A percentile compares a stretch with the other conserved stretches of the same genome.
Evolutionary conservation across 140 eudicot genomes (phyloP).

Genomic region (Cichorium intybus): DNA sequence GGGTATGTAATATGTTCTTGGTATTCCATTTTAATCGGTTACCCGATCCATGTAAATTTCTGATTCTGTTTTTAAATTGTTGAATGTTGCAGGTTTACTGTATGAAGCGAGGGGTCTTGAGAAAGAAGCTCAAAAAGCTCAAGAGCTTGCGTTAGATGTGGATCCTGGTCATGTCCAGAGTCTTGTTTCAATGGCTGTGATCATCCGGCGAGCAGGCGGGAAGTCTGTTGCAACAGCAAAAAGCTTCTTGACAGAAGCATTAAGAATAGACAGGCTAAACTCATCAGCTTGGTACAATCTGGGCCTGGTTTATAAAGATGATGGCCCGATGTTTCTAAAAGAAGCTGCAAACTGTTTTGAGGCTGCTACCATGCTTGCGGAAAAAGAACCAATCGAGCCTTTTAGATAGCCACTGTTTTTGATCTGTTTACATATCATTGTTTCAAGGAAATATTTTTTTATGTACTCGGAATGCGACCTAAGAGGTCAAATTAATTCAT

Average conservation of each 20-base stretch:
- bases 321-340: slow-evolving; percentile 33
- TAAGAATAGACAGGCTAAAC: slow-evolving; percentile 72
- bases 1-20: slow-evolving; percentile 40
- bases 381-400: slow-evolving; percentile 81
- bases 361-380: slow-evolving; percentile 65
- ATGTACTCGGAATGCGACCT: background rate
- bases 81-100: slow-evolving; percentile 61
- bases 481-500: background rate
- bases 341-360: slow-evolving; percentile 91
- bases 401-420: slow-evolving; percentile 52
- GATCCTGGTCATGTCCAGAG: slow-evolving; percentile 77
- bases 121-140: slow-evolving; percentile 70
- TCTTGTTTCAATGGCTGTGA: slow-evolving; percentile 65
- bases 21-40: too few relatives aligned
- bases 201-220: slow-evolving; percentile 46
- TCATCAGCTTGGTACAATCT: slow-evolving; percentile 73
- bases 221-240: slow-evolving; percentile 42
- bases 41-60: too few relatives aligned
- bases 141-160: slow-evolving; percentile 49
- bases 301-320: slow-evolving; percentile 66
- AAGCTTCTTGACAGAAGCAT: slow-evolving; percentile 72
- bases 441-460: slow-evolving; percentile 5
- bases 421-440: slow-evolving; percentile 9
- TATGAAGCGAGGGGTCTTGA: slow-evolving; percentile 66
- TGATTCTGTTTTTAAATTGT: too few relatives aligned